phyloP scores from a whole-genome alignment of 495 filamentous ascomycete genomes.

The Penicillium alfredii region DNA sequence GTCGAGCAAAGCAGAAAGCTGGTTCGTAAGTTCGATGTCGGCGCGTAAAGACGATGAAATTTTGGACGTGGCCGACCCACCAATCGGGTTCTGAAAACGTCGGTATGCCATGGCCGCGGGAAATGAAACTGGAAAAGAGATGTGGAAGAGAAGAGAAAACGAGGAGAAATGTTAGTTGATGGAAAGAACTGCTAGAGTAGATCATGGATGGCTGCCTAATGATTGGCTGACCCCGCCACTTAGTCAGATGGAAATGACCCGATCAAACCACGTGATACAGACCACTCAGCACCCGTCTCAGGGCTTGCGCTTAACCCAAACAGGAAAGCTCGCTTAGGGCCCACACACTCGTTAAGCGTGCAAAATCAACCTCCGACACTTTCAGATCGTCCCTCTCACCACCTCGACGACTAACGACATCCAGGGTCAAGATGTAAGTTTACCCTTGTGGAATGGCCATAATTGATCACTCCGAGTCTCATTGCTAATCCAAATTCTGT shows the following conservation, averaged over 20 bases:
- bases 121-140: too few species aligned
- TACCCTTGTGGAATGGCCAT: background rate
- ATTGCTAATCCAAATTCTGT: slow-evolving; percentile 30
- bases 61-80: too few species aligned
- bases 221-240: too few species aligned
- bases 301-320: slow-evolving; percentile 31
- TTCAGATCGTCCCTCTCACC: slow-evolving; percentile 39
- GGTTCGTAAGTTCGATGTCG: background rate
- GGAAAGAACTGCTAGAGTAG: too few species aligned
- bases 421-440: slow-evolving; percentile 51
- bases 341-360: slow-evolving; percentile 45
- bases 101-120: too few species aligned
- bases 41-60: slow-evolving; percentile 4
- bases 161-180: too few species aligned
- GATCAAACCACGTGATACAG: slow-evolving; percentile 10
- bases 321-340: slow-evolving; percentile 36
- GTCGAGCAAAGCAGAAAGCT: slow-evolving; percentile 2
- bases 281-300: too few species aligned
- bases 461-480: slow-evolving; percentile 8
- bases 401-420: slow-evolving; percentile 50
- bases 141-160: too few species aligned
- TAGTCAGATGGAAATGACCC: too few species aligned
- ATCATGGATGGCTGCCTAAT: too few species aligned
- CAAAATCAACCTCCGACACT: slow-evolving; percentile 41
- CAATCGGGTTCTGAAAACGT: too few species aligned